phyloP scores from a whole-genome alignment of 371 early-diverging fungal genomes.

The Zopfochytrium polystomum region DNA sequence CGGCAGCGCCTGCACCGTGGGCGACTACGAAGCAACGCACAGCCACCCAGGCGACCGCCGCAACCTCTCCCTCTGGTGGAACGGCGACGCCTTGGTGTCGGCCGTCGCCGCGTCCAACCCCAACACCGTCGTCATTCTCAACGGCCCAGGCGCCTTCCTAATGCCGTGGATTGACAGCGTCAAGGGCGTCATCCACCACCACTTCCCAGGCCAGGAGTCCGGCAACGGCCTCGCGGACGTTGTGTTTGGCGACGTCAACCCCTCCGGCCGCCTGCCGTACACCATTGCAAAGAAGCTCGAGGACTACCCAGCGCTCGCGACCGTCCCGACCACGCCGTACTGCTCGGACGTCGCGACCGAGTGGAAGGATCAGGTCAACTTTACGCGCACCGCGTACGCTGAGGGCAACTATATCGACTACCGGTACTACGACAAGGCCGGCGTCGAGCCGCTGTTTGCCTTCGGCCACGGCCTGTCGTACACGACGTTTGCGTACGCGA shows the following conservation, averaged over 20 bases:
- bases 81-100: constrained; percentile 57
- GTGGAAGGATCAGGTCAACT: constrained; percentile 15
- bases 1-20: too few relatives aligned
- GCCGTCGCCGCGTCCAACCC: constrained; percentile 56
- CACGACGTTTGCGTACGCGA: too few relatives aligned
- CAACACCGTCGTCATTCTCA: constrained; percentile 58
- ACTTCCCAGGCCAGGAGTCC: too few relatives aligned
- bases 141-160: constrained; percentile 56
- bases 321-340: constrained; percentile 54
- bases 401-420: constrained; percentile 55
- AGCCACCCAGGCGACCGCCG: constrained; percentile 57
- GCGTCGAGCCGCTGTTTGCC: constrained; percentile 52
- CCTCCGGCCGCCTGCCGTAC: constrained; percentile 60
- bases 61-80: constrained; percentile 56
- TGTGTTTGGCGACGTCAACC: constrained; percentile 61
- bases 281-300: too few relatives aligned
- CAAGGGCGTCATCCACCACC: too few relatives aligned
- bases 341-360: constrained; percentile 45
- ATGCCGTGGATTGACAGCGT: too few relatives aligned
- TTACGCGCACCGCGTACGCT: constrained; percentile 32
- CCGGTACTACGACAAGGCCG: constrained; percentile 46
- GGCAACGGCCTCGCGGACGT: too few relatives aligned
- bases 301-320: too few relatives aligned
- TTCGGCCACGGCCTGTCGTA: too few relatives aligned
- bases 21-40: too few relatives aligned